Evolutionary conservation across 805 yeast genomes (phyloP), one percentile per base, ranked within the genome.

Genomic region (Candida peoriensis): DNA sequence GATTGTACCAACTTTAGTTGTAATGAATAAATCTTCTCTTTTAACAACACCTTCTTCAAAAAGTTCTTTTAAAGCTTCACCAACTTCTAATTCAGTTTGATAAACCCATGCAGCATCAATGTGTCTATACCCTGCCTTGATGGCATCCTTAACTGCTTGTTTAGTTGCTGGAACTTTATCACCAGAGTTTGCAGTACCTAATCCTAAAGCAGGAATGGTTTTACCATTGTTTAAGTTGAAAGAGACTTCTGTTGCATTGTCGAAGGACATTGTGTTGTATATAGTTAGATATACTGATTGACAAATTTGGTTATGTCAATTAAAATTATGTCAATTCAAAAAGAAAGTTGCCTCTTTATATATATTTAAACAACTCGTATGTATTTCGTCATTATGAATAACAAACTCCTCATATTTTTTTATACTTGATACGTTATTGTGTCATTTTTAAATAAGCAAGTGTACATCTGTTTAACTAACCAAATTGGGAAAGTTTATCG

Each of bases 81-180:
- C 79, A 23, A 76, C 68, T 50, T 78, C 84, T 3, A 45, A 47
- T 39, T 74, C 78, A 10, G 83, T 78, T 38, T 65, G 62, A 55
- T 80, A 80, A 10, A 64, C 59, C 50, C 78, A 82, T 0, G 86
- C 86, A 6, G 78, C 72, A 47, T 79, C 87, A 33, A 80, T 63
- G 52, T 79, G 86, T 32, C 60, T 63, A 55, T 68, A 76, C 0
- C 81, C 81, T 17, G 54, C 54, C 2, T 65, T 55, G 15, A 80
- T 54, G 4, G 85, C 54, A 23, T 65, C 63, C 44, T 64, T 65
- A 11, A 78, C 81, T 19, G 79, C 76, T 22, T 60, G 57, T 36
- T 67, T 67, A n/a, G 69, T 74, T 28, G 64, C 69, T 25, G 64
- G 61, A 12, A 60, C 42, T 22, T 70, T 70, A 14, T 70, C 66